A percentile compares a stretch with the other conserved stretches of the same genome.
These are phyloP conservation scores for Trichoderma lentiforme DNA, from an alignment of 2,329 filamentous ascomycete genomes.

Conservation along the genomic window DNA sequence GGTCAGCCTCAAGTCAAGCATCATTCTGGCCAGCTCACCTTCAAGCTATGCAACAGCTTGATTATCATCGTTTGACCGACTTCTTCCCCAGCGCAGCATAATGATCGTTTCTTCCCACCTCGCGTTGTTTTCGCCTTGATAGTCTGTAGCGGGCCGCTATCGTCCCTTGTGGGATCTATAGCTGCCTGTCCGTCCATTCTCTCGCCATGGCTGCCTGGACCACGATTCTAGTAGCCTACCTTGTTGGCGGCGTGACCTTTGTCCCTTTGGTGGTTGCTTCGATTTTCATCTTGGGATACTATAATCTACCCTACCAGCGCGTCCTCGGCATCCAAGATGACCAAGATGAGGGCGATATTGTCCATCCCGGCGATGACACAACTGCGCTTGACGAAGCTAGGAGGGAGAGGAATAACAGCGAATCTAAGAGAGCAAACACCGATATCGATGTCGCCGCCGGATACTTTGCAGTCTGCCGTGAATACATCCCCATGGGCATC, in stretches of 20 bases:
- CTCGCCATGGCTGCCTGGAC: conserved; percentile 46
- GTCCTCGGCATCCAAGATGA: conserved; percentile 33
- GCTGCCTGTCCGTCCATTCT: neutral
- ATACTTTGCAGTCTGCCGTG: conserved; percentile 92
- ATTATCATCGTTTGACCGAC: neutral
- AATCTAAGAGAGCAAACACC: conserved; percentile 55
- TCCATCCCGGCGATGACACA: conserved; percentile 62
- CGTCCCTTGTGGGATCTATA: neutral
- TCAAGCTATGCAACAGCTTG: neutral
- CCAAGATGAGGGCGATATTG: conserved; percentile 40
- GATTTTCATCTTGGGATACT: conserved; percentile 64
- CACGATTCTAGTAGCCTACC: conserved; percentile 68
- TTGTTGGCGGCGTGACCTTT: conserved; percentile 85
- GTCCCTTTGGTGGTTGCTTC: conserved; percentile 66
- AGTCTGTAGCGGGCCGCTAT: conserved; percentile 4
- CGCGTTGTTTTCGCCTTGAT: conserved; percentile 9
- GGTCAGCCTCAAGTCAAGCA: conserved; percentile 1
- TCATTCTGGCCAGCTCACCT: conserved; percentile 12
- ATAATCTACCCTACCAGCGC: conserved; percentile 58
- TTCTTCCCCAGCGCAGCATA: conserved; percentile 2
- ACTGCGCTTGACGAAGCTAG: conserved; percentile 60
- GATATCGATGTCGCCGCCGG: conserved; percentile 80
- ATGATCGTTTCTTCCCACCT: neutral
- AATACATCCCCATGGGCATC: conserved; percentile 87
- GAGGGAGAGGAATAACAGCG: conserved; percentile 48